These are phyloP conservation scores for Gomphus bonarii DNA, from an alignment of 1,284 basidiomycete species.

Conservation along the genomic window DNA sequence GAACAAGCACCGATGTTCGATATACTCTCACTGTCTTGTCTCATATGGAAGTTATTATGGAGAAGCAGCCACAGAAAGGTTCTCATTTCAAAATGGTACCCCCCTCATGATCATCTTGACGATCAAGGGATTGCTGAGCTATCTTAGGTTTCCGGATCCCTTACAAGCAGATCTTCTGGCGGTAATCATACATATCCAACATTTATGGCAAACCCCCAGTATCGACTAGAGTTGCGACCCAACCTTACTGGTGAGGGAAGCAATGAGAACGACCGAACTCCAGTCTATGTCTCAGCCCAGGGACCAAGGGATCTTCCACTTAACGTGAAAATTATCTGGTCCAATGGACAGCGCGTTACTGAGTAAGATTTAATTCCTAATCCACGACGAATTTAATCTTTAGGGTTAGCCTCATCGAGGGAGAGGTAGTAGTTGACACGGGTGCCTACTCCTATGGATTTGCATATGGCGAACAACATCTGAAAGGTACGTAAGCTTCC, in stretches of 20 bases:
- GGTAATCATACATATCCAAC: conserved; percentile 74
- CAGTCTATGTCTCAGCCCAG: conserved; percentile 42
- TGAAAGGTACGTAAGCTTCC: conserved; percentile 36
- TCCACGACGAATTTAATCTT: background rate
- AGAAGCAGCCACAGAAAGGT: conserved; percentile 13
- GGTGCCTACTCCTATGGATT: conserved; percentile 79
- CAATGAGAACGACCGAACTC: conserved; percentile 26
- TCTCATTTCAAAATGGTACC: conserved; percentile 14
- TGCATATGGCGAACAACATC: conserved; percentile 41
- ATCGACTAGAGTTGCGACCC: conserved; percentile 49
- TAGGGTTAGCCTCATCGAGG: conserved; percentile 39
- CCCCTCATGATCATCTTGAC: background rate
- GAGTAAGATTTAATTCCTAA: conserved; percentile 42
- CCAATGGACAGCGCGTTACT: conserved; percentile 57
- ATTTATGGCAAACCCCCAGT: conserved; percentile 90
- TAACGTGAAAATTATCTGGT: conserved; percentile 71
- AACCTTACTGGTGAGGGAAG: conserved; percentile 8
- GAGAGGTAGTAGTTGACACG: conserved; percentile 63
- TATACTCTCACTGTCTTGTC: conserved; percentile 58
- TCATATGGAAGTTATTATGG: conserved; percentile 10
- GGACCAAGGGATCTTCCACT: conserved; percentile 61
- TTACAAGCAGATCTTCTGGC: conserved; percentile 69
- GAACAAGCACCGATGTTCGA: conserved; percentile 43
- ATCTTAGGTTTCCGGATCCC: conserved; percentile 44
- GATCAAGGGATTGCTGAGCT: background rate